Base-by-base conservation (phyloP, 176 grass and related monocot species). In the Dactylis glomerata region DNA sequence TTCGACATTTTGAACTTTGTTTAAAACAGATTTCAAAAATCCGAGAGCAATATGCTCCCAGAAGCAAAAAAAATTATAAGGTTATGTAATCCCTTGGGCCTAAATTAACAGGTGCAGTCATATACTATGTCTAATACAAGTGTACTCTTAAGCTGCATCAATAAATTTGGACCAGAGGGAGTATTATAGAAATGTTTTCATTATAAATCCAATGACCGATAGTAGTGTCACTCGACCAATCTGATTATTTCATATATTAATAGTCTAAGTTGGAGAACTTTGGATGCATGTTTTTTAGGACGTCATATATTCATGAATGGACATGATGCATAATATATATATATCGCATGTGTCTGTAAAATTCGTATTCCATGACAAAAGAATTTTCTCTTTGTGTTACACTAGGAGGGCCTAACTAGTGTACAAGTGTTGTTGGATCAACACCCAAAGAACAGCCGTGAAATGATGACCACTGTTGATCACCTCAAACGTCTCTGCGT, bases 401-500 rank as follows among this genome's bases (percentile, higher is more conserved):
- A 64, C 19, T 36, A 84, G 81, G 76, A 65, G 37, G 27, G 56
- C 36, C 22, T 89, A 47, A 81, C 2, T 14, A 56, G 56, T 41
- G 47, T 89, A 3, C 26, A 68, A 2, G 72, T 24, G 30, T 8
- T 75, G 26, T 77, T 89, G 1, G 77, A 61, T 46, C 76, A 13
- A 37, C 49, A 23, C 14, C 47, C 19, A 30, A 87, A 59, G n/a
- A 62, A 23, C 9, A 26, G 15, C 6, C 40, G 42, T 40, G 79
- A 70, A 33, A 32, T 50, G 41, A 27, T 93, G 49, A 19, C 15
- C 32, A 54, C 50, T 28, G 34, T 93, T 31, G 68, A 90, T 46
- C 81, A 81, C 85, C 82, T 93, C 12, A 87, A 57, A 30, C 82
- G 59, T 40, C 85, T 93, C 38, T 87, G 85, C 77, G 65, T 93